Conservation (phyloP, 1,139 yeast species). For the Zygosaccharomyces sapae region DNA sequence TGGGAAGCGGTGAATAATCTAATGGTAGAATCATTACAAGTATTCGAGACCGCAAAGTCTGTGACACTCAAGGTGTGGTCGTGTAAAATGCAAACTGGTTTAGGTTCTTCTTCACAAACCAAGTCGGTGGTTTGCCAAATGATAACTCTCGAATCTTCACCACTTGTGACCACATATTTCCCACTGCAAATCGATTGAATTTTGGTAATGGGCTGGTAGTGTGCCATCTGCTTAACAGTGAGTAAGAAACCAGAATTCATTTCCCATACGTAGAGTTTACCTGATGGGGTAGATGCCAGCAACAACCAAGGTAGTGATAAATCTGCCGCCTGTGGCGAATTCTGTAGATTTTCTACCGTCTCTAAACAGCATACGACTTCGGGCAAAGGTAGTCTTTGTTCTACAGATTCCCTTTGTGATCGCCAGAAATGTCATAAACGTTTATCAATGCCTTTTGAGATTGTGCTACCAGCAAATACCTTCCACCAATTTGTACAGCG, state of each 20-base stretch:
- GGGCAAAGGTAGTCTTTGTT: slow-evolving; percentile 81
- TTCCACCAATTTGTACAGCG: slow-evolving; percentile 38
- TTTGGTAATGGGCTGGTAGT: slow-evolving; percentile 69
- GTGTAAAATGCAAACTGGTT: slow-evolving; percentile 51
- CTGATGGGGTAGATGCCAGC: slow-evolving; percentile 55
- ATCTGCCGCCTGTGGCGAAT: slow-evolving; percentile 26
- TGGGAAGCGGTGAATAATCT: slow-evolving; percentile 65
- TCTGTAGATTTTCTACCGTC: slow-evolving; percentile 22
- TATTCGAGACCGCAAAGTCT: slow-evolving; percentile 43
- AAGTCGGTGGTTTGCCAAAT: slow-evolving; percentile 72
- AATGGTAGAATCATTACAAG: slow-evolving; percentile 44
- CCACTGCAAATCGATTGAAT: slow-evolving; percentile 63
- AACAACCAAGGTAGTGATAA: slow-evolving; percentile 60
- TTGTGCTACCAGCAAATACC: slow-evolving; percentile 58
- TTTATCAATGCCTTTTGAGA: slow-evolving; percentile 67
- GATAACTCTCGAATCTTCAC: slow-evolving; percentile 73
- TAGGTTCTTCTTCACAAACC: slow-evolving; percentile 38
- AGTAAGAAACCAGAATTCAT: slow-evolving; percentile 70
- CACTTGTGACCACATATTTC: slow-evolving; percentile 66
- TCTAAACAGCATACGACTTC: slow-evolving; percentile 64
- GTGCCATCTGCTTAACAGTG: slow-evolving; percentile 67
- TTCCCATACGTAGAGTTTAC: slow-evolving; percentile 84
- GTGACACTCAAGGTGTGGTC: slow-evolving; percentile 77
- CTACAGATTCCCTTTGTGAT: slow-evolving; percentile 63
- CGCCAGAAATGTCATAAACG: slow-evolving; percentile 60